Base-by-base conservation (phyloP, 139 green algal species). In the Volvox africanus region DNA sequence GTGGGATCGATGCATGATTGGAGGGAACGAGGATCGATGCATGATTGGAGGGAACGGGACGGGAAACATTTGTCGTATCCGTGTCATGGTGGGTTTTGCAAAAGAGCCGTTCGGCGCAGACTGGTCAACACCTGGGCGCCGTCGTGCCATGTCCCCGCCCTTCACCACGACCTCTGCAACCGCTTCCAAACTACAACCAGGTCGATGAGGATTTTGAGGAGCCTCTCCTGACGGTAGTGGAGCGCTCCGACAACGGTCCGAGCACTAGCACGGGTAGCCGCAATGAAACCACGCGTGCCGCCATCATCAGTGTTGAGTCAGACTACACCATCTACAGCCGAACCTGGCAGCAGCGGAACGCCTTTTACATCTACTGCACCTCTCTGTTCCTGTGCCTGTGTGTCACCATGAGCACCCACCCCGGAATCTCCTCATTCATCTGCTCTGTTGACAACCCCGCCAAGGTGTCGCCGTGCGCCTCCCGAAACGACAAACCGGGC, bases 131-230 rank as follows among this genome's bases (percentile, higher is more conserved):
- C 9, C 44, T 55, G 44, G 44, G 44, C 44, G n/a, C n/a, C n/a
- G n/a, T n/a, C n/a, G n/a, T n/a, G n/a, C n/a, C n/a, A n/a, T n/a
- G n/a, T n/a, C 44, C 44, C 44, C 5, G 5, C 44, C 5, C 44
- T 55, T 5, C 44, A 55, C 9, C 44, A 55, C 44, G 9, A 55
- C 44, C 44, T 14, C 44, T 9, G 44, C 44, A n/a, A n/a, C n/a
- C n/a, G 44, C 44, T 55, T 5, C 44, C 44, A 14, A 55, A 55
- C 44, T 55, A 9, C 44, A 44, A 6, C 0, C 37, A 89, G 85
- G 83, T 92, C 55, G 92, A 94, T 82, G 92, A 94, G 69, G 92
- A 94, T 65, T 94, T 93, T 44, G 92, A 93, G 82, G 92, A 94
- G 86, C 92, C 92, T 36, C 87, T 94, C 78, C 82, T 94, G 37